These are phyloP conservation scores for Przewalskia tangutica DNA, from an alignment of 257 asterid genomes.

Conservation along the genomic window DNA sequence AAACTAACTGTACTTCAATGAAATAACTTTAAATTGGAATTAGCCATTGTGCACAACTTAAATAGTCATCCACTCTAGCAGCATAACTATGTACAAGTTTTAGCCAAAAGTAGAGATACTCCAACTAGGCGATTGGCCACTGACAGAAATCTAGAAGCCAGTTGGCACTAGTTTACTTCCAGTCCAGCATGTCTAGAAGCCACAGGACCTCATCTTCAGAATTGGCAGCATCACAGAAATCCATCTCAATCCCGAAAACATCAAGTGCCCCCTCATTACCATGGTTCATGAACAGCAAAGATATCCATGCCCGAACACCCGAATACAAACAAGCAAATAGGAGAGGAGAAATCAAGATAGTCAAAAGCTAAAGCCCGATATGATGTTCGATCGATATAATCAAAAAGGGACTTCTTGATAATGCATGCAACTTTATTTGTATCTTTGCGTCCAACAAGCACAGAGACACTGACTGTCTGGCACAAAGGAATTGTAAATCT, in stretches of 20 bases:
- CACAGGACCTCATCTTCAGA: conserved; percentile 70
- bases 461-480: conserved; percentile 69
- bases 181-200: conserved; percentile 96
- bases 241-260: conserved; percentile 88
- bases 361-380: conserved; percentile 84
- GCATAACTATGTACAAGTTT: conserved; percentile 11
- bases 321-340: conserved; percentile 76
- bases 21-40: not conserved
- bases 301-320: conserved; percentile 86
- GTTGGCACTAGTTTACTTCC: conserved; percentile 48
- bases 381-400: conserved; percentile 82
- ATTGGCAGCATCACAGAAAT: conserved; percentile 88
- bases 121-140: not conserved
- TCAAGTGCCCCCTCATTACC: conserved; percentile 58
- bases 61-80: not conserved
- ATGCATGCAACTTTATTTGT: conserved; percentile 66
- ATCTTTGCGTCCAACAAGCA: conserved; percentile 69
- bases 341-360: conserved; percentile 88
- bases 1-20: not conserved
- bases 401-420: conserved; percentile 66
- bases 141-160: not conserved
- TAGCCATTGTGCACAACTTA: not conserved
- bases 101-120: conserved; percentile 4
- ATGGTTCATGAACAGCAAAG: conserved; percentile 89
- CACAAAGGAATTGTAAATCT: conserved; percentile 69